Evolutionary conservation across 192 early-diverging fungal genomes (phyloP), one percentile per base, ranked within the genome.

Genomic region (Backusella sp.): DNA sequence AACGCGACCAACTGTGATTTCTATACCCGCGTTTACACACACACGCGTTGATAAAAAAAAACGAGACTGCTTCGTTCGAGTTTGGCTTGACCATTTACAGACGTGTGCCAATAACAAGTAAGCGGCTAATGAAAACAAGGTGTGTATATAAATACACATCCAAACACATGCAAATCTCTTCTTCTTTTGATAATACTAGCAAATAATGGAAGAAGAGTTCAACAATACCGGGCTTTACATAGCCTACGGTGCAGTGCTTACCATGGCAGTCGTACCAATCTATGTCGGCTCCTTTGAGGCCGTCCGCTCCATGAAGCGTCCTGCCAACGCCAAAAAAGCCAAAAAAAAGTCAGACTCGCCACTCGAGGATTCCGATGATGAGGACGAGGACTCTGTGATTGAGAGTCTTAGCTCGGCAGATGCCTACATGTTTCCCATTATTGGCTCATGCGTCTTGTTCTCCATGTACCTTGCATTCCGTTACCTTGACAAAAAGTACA

Each of bases 361-460:
- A 44, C 52, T 83, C 42, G 82, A 84, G 70, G 82, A 89, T 70
- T 89, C 90, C 0, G 90, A 92, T 72, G 87, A 86, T n/a, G 91
- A 89, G 37, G 86, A 90, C 66, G 56, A 62, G 6, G 89, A 90
- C 21, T 91, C 93, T 15, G 42, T 71, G 14, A 72, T 74, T 34
- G 97, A 98, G 72, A 90, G 91, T 44, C 92, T 98, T 75, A 90
- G 91, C 11, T 79, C 94, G 0, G 87, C 92, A 73, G 97, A 99
- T 79, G 97, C 97, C 28, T 94, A 95, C 74, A 90, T 91, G 93
- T 96, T 98, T 75, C 97, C 97, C 8, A 78, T 99, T 26, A 91
- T 96, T 76, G 97, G 97, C 32, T 97, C 96, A 6, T 83, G 80
- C 7, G 91, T 90, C 15, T 82, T 99, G 0, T 91, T 97, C 62